These are phyloP conservation scores for Ormosia emarginata DNA, from an alignment of 306 rosid genomes.

Conservation along the genomic window DNA sequence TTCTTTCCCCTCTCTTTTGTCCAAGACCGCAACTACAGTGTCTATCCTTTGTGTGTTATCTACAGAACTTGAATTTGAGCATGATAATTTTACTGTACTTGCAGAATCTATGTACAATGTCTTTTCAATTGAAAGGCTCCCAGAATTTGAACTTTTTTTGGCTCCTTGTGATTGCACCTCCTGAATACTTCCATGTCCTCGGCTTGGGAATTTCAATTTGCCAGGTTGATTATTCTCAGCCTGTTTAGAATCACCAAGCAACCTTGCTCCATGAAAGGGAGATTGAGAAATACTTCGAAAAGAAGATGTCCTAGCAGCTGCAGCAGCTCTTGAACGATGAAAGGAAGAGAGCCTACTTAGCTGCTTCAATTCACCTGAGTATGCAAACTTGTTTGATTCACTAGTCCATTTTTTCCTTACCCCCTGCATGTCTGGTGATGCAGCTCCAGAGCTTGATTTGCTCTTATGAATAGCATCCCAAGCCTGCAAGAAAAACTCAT, in stretches of 20 bases:
- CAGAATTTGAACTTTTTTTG: conserved; percentile 33
- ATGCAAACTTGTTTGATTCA: conserved; percentile 47
- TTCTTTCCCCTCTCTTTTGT: conserved; percentile 10
- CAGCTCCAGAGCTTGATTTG: conserved; percentile 37
- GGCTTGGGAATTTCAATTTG: conserved; percentile 22
- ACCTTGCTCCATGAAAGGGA: conserved; percentile 40
- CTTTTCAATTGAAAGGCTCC: conserved; percentile 51
- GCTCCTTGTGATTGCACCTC: conserved; percentile 32
- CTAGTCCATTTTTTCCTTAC: conserved; percentile 42
- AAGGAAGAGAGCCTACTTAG: conserved; percentile 59
- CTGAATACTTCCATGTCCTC: conserved; percentile 28
- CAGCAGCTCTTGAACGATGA: conserved; percentile 43
- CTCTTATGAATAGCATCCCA: conserved; percentile 52
- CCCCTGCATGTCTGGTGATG: conserved; percentile 49
- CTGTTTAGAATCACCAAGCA: conserved; percentile 49
- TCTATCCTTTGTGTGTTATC: conserved; percentile 13
- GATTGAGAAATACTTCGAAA: conserved; percentile 50
- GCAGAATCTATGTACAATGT: conserved; percentile 65
- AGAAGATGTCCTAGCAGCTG: conserved; percentile 52
- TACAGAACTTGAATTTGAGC: conserved; percentile 39
- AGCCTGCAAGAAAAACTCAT: conserved; percentile 37
- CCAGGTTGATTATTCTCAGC: conserved; percentile 36
- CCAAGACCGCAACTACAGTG: conserved; percentile 3
- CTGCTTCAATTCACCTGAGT: conserved; percentile 55
- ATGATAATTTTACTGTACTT: conserved; percentile 31